Conservation (phyloP, 2,329 filamentous ascomycete species). For the Colletotrichum nymphaeae region DNA sequence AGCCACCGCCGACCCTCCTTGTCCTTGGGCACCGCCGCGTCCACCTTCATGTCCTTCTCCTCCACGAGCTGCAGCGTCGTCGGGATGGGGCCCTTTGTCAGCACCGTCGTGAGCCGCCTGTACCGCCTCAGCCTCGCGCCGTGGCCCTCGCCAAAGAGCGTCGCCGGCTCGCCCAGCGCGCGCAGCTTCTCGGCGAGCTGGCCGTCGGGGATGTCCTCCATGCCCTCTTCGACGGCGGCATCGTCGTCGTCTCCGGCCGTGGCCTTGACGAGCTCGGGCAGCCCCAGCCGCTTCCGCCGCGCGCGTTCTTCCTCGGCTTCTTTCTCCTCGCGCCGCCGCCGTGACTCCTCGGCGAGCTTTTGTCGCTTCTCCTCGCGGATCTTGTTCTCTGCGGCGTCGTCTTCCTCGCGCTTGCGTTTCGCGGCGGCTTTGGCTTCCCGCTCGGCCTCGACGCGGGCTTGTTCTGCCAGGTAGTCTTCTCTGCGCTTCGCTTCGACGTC, state of each 20-base stretch:
- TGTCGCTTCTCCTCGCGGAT: conserved; percentile 85
- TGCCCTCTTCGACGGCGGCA: conserved; percentile 55
- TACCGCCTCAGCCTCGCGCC: conserved; percentile 77
- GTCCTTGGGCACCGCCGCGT: conserved; percentile 71
- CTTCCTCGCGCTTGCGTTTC: conserved; percentile 92
- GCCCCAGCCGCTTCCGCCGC: conserved; percentile 79
- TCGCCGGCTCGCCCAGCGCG: conserved; percentile 76
- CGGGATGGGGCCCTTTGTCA: conserved; percentile 84
- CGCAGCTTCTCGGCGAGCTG: conserved; percentile 77
- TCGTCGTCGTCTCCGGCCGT: conserved; percentile 54
- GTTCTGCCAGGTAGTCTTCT: conserved; percentile 84
- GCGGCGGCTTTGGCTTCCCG: conserved; percentile 76
- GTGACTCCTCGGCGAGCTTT: conserved; percentile 84
- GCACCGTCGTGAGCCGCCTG: conserved; percentile 69
- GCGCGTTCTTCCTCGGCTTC: conserved; percentile 79
- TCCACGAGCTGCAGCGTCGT: conserved; percentile 84
- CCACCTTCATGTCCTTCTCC: conserved; percentile 90
- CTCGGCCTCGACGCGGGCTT: conserved; percentile 78
- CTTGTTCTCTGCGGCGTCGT: conserved; percentile 76
- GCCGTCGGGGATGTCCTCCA: conserved; percentile 76
- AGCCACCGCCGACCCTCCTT: conserved; percentile 75
- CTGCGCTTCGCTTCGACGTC: conserved; percentile 87
- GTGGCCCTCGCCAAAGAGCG: conserved; percentile 86
- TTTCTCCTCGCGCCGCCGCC: conserved; percentile 74
- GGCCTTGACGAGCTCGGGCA: conserved; percentile 75